Base-by-base conservation (phyloP, 768 basidiomycete genomes). In the Hypholoma fasciculare region DNA sequence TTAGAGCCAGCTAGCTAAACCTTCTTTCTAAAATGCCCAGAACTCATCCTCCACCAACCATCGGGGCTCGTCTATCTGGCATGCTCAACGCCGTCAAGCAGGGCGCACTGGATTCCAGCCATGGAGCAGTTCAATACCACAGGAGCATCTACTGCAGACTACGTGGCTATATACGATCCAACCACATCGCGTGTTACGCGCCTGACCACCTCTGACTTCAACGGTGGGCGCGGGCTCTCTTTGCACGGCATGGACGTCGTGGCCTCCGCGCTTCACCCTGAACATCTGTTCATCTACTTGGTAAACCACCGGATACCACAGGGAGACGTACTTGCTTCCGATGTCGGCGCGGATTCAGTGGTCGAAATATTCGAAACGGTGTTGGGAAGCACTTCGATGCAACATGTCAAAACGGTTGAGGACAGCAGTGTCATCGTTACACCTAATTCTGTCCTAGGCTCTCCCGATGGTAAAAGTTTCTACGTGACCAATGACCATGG, bases 241-340 rank as follows among this genome's bases (percentile, higher is more conserved):
- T 63, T 83, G 7, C 86, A 88, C 55, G 88, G 87, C 14, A 82
- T 91, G 81, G 89, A 89, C 54, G 81, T 89, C 23, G 86, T 88
- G 4, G 72, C 80, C 1, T 85, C 86, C 12, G 60, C 71, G 1
- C 60, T 72, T 7, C 70, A 86, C 58, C 74, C 81, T 4, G 69
- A 76, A 3, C 69, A 76, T 43, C 75, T 89, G 7, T 88, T 79
- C 60, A 74, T 90, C n/a, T 90, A 89, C 65, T 72, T 88, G n/a
- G 74, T 91, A 61, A 91, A 91, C 68, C 89, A 91, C 65, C 84
- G 86, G 34, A 72, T 71, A 20, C 89, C 88, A 0, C 55, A 75
- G 2, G 69, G 69, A 14, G 74, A 68, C 12, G 62, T 68, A 12
- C 66, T 74, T 20, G 69, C 82, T 1, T 57, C 52, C 3, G 60